Conservation (phyloP, 176 grass and related monocot species). For the Areca catechu region DNA sequence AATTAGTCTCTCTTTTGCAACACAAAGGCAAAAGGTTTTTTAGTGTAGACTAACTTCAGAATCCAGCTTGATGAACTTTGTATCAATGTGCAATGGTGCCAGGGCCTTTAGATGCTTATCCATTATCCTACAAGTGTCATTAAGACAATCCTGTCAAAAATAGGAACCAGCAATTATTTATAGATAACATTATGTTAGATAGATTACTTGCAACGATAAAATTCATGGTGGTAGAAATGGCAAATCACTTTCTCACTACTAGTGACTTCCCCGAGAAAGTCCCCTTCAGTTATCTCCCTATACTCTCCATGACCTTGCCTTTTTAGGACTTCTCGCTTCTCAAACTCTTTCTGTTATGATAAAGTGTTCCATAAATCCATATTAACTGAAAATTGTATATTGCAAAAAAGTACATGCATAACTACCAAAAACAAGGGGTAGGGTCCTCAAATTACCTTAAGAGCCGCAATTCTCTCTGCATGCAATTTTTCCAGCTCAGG, state of each 20-base stretch:
- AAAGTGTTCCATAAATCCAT: not conserved
- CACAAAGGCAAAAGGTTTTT: conserved; percentile 7
- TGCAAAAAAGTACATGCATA: no score
- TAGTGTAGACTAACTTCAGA: conserved; percentile 53
- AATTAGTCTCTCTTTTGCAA: conserved; percentile 13
- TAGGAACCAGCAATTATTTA: conserved; percentile 13
- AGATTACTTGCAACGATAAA: conserved; percentile 95
- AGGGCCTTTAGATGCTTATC: conserved; percentile 96
- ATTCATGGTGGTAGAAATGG: conserved; percentile 93
- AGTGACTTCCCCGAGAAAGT: conserved; percentile 94
- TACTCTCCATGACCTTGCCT: conserved; percentile 88
- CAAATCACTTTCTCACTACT: conserved; percentile 84
- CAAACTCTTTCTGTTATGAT: conserved; percentile 68
- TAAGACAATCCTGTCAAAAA: conserved; percentile 1
- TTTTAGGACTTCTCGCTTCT: conserved; percentile 94
- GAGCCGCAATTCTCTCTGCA: conserved; percentile 83
- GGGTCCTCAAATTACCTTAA: conserved; percentile 46
- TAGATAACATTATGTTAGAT: not conserved
- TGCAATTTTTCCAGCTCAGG: conserved; percentile 96
- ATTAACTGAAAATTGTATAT: no score
- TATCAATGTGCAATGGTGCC: conserved; percentile 48
- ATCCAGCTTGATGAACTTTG: conserved; percentile 93
- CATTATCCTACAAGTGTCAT: conserved; percentile 64
- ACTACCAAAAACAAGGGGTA: no score
- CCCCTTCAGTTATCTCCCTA: conserved; percentile 89